Percentiles rank a stretch among this genome's conserved stretches.
These are phyloP conservation scores for Paraglomus brasilianum DNA, from an alignment of 192 early-diverging fungal species.

Conservation along the genomic window DNA sequence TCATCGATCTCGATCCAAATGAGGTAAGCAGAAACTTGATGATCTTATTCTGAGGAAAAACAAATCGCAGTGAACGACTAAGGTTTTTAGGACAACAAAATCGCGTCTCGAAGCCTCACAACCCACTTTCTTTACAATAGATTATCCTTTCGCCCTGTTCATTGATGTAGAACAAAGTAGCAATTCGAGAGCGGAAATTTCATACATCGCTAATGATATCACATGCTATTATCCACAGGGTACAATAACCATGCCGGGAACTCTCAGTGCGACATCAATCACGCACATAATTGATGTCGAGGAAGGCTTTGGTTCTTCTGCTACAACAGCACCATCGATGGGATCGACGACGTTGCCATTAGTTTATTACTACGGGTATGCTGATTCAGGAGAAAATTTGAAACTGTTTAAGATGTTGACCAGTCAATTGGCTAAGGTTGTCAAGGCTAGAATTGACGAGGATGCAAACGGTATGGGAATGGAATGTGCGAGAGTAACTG, in stretches of 20 bases:
- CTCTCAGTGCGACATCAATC: slow-evolving; percentile 76
- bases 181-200: too few relatives aligned
- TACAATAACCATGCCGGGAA: slow-evolving; percentile 82
- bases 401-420: slow-evolving; percentile 77
- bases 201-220: not conserved
- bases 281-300: slow-evolving; percentile 81
- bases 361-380: slow-evolving; percentile 89
- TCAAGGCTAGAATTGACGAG: slow-evolving; percentile 60
- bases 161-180: not conserved
- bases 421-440: slow-evolving; percentile 57
- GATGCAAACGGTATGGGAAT: slow-evolving; percentile 54
- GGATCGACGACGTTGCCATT: slow-evolving; percentile 73
- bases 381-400: slow-evolving; percentile 70
- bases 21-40: slow-evolving; percentile 58
- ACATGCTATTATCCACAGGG: slow-evolving; percentile 46
- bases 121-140: not conserved
- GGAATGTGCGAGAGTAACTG: not conserved
- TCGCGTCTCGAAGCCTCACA: not conserved
- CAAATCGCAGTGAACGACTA: not conserved
- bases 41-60: not conserved
- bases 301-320: slow-evolving; percentile 72
- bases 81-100: not conserved
- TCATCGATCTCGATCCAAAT: slow-evolving; percentile 83
- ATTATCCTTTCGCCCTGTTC: not conserved
- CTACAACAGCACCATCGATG: slow-evolving; percentile 61